Evolutionary conservation across 2,329 filamentous ascomycete genomes (phyloP), one percentile per base, ranked within the genome.

Genomic region (Byssoonygena ceratinophila): DNA sequence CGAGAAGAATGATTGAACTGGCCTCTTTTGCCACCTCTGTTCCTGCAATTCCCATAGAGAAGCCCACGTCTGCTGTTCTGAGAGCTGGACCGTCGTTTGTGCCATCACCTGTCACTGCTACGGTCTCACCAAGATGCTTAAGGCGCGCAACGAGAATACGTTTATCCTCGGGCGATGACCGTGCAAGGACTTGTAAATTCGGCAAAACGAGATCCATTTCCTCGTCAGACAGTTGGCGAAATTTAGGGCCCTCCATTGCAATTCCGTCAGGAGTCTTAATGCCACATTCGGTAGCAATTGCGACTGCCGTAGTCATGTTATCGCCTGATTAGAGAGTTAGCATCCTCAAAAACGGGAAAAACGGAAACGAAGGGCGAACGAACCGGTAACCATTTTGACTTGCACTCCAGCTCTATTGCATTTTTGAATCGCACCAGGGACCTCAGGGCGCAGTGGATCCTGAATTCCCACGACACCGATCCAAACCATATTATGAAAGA

Each of bases 401-500:
- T 80, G 74, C 14, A 88, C 83, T 51, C 84, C 84, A 16, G 84
- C 84, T 23, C 74, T 74, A 58, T 82, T 78, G 56, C 83, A 86
- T 61, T 79, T 79, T 54, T 74, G 71, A 51, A 88, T 84, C 41
- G 84, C 84, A 45, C 80, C 76, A 12, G 79, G 74, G 20, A 87
- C 84, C 58, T 83, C 82, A 4, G 77, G 75, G 52, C 84, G 75
- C 16, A 87, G 77, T 31, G 84, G 84, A 65, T 88, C 84, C 63
- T 87, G 83, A 61, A 88, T 87, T 59, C 84, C 84, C 46, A 85
- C 82, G 37, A 87, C 73, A 16, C 81, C 81, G 58, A 88, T 70
- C 71, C 88, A 85, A 3, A 78, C 81, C 79, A 91, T 87, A 51
- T 85, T 75, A 48, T 77, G 75, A 66, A 87, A 85, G 1, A 90